Evolutionary conservation across 2,329 filamentous ascomycete species (phyloP).

Genomic region (Paecilomyces variotii): DNA sequence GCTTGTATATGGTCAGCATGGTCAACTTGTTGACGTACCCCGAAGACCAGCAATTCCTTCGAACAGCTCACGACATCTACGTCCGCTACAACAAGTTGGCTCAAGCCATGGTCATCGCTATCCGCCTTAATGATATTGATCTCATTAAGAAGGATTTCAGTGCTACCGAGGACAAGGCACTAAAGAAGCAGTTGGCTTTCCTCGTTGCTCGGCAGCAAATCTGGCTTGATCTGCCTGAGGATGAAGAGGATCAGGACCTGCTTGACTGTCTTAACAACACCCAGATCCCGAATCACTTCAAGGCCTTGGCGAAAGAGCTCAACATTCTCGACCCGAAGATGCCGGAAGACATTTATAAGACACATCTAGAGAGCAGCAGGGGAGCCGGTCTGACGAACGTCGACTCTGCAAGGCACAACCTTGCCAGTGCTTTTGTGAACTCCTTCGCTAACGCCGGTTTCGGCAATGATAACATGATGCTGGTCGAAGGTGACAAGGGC

Average conservation of each 20-base stretch:
- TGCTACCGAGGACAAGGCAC: conserved; percentile 66
- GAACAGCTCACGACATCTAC: conserved; percentile 89
- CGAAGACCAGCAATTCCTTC: conserved; percentile 92
- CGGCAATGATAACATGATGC: conserved; percentile 95
- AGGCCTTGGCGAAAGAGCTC: conserved; percentile 84
- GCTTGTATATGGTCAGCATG: conserved; percentile 98
- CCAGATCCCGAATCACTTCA: conserved; percentile 85
- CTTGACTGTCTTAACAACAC: conserved; percentile 80
- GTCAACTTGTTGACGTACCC: conserved; percentile 95
- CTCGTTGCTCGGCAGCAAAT: conserved; percentile 88
- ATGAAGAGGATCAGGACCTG: conserved; percentile 64
- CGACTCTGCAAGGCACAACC: conserved; percentile 90
- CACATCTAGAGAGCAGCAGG: conserved; percentile 89
- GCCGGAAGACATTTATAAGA: conserved; percentile 99
- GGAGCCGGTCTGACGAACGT: conserved; percentile 90
- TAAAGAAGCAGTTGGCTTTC: conserved; percentile 92
- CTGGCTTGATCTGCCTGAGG: conserved; percentile 60
- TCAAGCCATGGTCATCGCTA: conserved; percentile 89
- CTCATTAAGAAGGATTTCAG: conserved; percentile 78
- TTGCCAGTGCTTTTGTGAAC: conserved; percentile 94
- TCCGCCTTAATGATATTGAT: conserved; percentile 78
- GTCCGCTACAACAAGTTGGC: conserved; percentile 85
- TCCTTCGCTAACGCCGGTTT: conserved; percentile 95
- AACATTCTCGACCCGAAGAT: conserved; percentile 96
- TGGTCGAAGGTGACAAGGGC: conserved; percentile 78